phyloP scores from a whole-genome alignment of 129 eudicot genomes.

The Helianthus tuberosus region DNA sequence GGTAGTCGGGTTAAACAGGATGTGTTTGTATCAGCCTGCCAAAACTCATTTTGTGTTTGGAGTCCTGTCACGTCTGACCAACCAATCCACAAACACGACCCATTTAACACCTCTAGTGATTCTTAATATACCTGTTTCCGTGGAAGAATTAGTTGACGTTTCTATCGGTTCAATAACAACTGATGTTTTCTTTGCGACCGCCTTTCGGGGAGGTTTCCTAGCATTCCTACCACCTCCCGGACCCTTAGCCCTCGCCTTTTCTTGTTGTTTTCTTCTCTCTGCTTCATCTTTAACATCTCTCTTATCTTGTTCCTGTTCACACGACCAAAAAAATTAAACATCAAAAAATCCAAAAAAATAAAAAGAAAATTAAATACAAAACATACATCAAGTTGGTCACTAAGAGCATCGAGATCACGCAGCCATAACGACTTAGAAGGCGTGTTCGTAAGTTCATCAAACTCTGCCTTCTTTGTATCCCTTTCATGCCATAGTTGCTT shows the following conservation, averaged over 20 bases:
- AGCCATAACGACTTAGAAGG: constrained; percentile 63
- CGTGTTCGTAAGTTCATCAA: constrained; percentile 57
- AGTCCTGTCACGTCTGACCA: too few species aligned
- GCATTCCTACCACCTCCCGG: constrained; percentile 45
- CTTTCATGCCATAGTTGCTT: constrained; percentile 55
- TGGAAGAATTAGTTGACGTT: constrained; percentile 29
- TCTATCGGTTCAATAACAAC: constrained; percentile 46
- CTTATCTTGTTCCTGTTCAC: constrained; percentile 60
- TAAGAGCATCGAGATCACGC: constrained; percentile 79
- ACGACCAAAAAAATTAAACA: neutral
- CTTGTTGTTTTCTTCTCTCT: constrained; percentile 36
- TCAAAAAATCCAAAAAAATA: neutral
- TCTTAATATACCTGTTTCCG: constrained; percentile 59
- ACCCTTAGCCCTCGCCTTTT: constrained; percentile 35
- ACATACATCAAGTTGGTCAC: constrained; percentile 69
- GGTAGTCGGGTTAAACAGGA: too few species aligned
- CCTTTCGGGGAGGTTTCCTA: constrained; percentile 33
- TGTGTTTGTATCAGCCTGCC: too few species aligned
- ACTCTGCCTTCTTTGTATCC: constrained; percentile 53
- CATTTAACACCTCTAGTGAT: too few species aligned
- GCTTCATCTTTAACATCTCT: constrained; percentile 55
- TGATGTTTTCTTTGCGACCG: constrained; percentile 35
- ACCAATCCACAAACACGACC: too few species aligned
- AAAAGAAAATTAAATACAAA: neutral
- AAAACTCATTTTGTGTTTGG: too few species aligned